Percentiles rank a stretch among this genome's conserved stretches.
Evolutionary conservation across 345 rosid species (phyloP).

Genomic region (Pelargonium nanum): DNA sequence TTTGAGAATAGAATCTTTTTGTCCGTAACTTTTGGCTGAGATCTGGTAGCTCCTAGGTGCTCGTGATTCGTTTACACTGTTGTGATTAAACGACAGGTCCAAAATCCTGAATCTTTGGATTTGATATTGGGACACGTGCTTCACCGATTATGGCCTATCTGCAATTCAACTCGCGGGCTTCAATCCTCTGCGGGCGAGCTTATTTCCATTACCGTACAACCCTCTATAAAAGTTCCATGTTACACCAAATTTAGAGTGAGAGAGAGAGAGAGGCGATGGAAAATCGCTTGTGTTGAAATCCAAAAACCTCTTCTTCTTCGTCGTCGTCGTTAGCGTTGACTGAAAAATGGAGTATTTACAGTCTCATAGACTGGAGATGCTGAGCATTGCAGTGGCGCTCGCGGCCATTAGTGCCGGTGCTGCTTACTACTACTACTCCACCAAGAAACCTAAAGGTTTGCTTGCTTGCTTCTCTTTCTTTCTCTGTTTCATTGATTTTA

Average conservation of each 20-base stretch:
- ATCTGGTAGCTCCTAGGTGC: not conserved
- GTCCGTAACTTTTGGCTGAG: not conserved
- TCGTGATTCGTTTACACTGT: not conserved
- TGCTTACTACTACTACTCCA: conserved; percentile 45
- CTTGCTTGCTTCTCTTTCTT: not conserved
- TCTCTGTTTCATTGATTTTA: not conserved
- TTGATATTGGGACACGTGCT: not conserved
- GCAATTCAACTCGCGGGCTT: not conserved
- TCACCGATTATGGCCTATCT: not conserved
- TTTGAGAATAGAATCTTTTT: not conserved
- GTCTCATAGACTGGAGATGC: conserved; percentile 33
- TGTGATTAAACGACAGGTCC: not conserved
- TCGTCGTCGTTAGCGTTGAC: not conserved
- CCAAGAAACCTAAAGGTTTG: conserved; percentile 32
- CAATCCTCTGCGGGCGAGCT: not conserved
- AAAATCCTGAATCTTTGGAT: not conserved
- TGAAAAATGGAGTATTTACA: conserved; percentile 25
- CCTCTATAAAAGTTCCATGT: not conserved
- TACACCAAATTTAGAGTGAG: not conserved
- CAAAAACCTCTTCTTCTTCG: not conserved
- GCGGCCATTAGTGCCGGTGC: conserved; percentile 47
- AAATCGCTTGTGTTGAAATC: too few relatives aligned
- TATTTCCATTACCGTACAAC: not conserved
- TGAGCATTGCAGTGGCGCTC: conserved; percentile 44
- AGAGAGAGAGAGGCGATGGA: not conserved